Percentiles rank a stretch among this genome's conserved stretches.
Conservation (phyloP, 495 filamentous ascomycete species). For the Tetracladium marchalianum region DNA sequence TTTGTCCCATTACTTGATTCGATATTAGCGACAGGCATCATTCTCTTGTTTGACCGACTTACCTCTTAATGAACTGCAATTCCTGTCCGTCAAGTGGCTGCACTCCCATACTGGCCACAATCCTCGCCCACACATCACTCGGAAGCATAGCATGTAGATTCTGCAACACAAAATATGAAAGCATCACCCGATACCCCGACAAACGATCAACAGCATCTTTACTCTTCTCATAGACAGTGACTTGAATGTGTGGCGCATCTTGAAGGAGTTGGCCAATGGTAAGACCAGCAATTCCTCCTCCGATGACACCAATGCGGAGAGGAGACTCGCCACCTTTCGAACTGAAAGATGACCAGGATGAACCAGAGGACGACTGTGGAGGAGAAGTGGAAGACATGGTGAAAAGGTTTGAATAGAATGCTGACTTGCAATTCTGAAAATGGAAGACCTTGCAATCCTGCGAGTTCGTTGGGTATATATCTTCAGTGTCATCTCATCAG, state of each 20-base stretch:
- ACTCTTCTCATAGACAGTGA: constrained; percentile 15
- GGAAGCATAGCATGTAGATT: constrained; percentile 11
- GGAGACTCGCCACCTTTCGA: not conserved
- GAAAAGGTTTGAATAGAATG: too few species aligned
- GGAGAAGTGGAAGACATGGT: not conserved
- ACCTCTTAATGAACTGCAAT: constrained; percentile 11
- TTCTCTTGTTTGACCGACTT: not conserved
- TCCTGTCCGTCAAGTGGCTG: constrained; percentile 12
- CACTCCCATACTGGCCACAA: constrained; percentile 8
- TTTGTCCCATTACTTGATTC: constrained; percentile 4
- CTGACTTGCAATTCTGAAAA: too few species aligned
- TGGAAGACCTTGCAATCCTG: too few species aligned
- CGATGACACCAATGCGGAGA: constrained; percentile 11
- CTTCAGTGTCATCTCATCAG: too few species aligned
- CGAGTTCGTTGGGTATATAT: too few species aligned
- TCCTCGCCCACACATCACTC: constrained; percentile 2
- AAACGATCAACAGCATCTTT: constrained; percentile 7
- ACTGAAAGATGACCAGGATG: constrained; percentile 7
- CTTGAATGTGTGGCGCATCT: constrained; percentile 9
- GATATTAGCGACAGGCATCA: not conserved
- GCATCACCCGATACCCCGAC: constrained; percentile 15
- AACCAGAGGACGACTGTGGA: constrained; percentile 4
- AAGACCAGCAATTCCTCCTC: constrained; percentile 15
- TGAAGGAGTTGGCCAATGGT: constrained; percentile 12
- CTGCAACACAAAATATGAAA: constrained; percentile 11